Evolutionary conservation across 192 early-diverging fungal genomes (phyloP).

Genomic region (Rhizophagus clarus): DNA sequence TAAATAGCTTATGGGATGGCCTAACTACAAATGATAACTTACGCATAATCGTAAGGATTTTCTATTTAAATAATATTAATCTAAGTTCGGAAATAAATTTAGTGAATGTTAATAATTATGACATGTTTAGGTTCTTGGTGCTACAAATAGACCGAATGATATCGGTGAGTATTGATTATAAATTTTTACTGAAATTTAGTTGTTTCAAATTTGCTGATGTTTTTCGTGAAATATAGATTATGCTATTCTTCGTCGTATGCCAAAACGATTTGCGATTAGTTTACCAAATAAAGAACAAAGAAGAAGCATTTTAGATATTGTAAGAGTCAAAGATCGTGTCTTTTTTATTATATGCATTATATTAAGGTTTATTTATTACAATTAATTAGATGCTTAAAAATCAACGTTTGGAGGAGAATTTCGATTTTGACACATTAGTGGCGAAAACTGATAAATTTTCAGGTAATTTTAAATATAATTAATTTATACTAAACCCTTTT

Average conservation of each 20-base stretch:
- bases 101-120: background rate
- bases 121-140: slow-evolving; percentile 65
- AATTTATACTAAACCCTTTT: background rate
- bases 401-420: slow-evolving; percentile 67
- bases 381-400: slow-evolving; percentile 68
- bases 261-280: slow-evolving; percentile 87
- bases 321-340: slow-evolving; percentile 33
- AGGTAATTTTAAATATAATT: background rate
- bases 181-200: background rate
- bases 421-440: slow-evolving; percentile 71
- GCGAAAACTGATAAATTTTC: slow-evolving; percentile 78
- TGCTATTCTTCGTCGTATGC: slow-evolving; percentile 97
- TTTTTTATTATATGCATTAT: too few relatives aligned
- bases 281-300: slow-evolving; percentile 86
- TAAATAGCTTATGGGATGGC: slow-evolving; percentile 88
- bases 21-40: slow-evolving; percentile 72
- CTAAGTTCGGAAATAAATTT: background rate
- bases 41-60: slow-evolving; percentile 55
- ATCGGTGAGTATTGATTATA: slow-evolving; percentile 46
- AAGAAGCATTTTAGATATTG: slow-evolving; percentile 76
- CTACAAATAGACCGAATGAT: slow-evolving; percentile 97
- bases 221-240: slow-evolving; percentile 56
- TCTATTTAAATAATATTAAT: background rate
- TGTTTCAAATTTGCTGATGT: background rate
- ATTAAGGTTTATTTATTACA: background rate